These are phyloP conservation scores for Lanmaoa rubissima DNA, from an alignment of 768 basidiomycete species.

Conservation along the genomic window DNA sequence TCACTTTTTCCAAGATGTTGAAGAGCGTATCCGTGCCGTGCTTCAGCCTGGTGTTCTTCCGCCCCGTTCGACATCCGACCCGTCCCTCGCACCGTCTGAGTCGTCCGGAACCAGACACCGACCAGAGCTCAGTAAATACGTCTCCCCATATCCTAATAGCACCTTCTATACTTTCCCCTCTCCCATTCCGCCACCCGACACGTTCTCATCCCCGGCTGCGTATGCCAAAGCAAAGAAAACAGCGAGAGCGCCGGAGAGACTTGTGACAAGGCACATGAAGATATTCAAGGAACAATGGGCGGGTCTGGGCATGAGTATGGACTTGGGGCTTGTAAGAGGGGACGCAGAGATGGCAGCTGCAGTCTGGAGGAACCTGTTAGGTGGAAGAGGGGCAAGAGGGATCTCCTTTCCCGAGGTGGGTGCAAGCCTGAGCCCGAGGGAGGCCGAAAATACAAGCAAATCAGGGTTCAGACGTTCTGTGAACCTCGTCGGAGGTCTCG, in stretches of 20 bases:
- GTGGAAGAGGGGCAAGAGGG: conserved; percentile 75
- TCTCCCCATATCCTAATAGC: conserved; percentile 24
- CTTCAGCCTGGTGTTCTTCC: conserved; percentile 54
- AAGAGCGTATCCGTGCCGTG: conserved; percentile 82
- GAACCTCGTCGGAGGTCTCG: conserved; percentile 67
- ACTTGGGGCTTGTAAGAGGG: conserved; percentile 69
- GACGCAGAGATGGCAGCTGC: conserved; percentile 86
- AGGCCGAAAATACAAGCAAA: neutral
- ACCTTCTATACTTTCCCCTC: conserved; percentile 29
- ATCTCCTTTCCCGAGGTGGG: conserved; percentile 39
- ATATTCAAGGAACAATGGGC: conserved; percentile 91
- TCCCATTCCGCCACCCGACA: conserved; percentile 24
- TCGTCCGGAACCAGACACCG: conserved; percentile 13
- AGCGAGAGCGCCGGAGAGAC: conserved; percentile 65
- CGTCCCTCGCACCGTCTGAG: conserved; percentile 1
- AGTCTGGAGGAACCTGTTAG: conserved; percentile 90
- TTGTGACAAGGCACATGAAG: conserved; percentile 86
- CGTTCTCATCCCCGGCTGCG: conserved; percentile 27
- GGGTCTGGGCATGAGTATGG: conserved; percentile 76
- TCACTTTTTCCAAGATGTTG: conserved; percentile 94
- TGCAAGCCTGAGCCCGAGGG: conserved; percentile 7
- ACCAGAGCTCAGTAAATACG: conserved; percentile 20
- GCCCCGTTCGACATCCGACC: conserved; percentile 20
- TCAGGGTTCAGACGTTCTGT: conserved; percentile 55
- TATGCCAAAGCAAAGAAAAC: conserved; percentile 30